These are phyloP conservation scores for Leptographium wingfieldii DNA, from an alignment of 2,329 filamentous ascomycete species.

Conservation along the genomic window DNA sequence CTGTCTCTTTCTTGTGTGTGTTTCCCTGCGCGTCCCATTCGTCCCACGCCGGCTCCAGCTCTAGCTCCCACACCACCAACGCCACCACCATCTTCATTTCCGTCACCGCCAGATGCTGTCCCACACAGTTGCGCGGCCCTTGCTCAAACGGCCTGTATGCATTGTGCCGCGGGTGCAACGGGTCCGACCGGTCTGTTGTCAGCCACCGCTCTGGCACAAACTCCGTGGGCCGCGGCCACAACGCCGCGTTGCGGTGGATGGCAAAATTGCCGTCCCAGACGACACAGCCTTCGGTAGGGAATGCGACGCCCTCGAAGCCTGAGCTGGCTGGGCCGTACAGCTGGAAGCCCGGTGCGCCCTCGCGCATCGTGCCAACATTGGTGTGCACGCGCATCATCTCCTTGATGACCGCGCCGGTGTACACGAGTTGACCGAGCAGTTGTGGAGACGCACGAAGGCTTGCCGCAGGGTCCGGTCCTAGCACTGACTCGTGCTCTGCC, in stretches of 20 bases:
- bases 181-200: constrained; percentile 19
- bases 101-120: constrained; percentile 24
- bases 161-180: constrained; percentile 24
- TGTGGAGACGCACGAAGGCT: constrained; percentile 28
- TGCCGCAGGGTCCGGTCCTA: constrained; percentile 23
- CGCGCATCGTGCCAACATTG: constrained; percentile 32
- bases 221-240: constrained; percentile 29
- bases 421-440: constrained; percentile 37
- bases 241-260: constrained; percentile 25
- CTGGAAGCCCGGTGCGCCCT: constrained; percentile 23
- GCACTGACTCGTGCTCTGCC: constrained; percentile 37
- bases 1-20: constrained; percentile 13
- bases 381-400: constrained; percentile 42
- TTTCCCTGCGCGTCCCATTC: constrained; percentile 15
- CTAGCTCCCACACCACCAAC: constrained; percentile 8
- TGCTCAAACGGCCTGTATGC: constrained; percentile 44
- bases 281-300: constrained; percentile 30
- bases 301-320: constrained; percentile 24
- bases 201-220: constrained; percentile 38
- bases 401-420: constrained; percentile 41
- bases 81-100: constrained; percentile 10
- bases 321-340: constrained; percentile 22
- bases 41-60: constrained; percentile 9
- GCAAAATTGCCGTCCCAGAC: constrained; percentile 26
- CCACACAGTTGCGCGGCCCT: constrained; percentile 42